Percentiles rank a stretch among this genome's conserved stretches.
These are phyloP conservation scores for Scedosporium apiospermum DNA, from an alignment of 2,329 filamentous ascomycete genomes.

Conservation along the genomic window DNA sequence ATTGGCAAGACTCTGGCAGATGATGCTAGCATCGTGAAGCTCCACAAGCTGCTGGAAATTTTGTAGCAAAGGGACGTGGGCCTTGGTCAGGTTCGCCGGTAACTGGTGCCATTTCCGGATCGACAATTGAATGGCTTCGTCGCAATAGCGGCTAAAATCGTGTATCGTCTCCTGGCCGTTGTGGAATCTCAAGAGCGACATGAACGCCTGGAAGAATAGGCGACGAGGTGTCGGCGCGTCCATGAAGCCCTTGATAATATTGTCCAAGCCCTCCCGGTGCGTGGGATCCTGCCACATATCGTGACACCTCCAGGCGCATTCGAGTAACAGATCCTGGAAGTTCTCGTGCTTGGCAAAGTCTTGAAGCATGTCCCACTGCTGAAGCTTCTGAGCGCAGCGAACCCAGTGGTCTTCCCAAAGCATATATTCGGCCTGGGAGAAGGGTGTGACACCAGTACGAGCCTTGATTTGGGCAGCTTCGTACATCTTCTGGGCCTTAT, in stretches of 20 bases:
- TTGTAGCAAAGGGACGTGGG: conserved; percentile 88
- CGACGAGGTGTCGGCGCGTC: conserved; percentile 90
- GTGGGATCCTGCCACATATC: conserved; percentile 88
- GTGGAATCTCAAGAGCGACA: conserved; percentile 90
- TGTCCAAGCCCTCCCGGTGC: conserved; percentile 81
- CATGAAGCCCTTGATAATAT: conserved; percentile 92
- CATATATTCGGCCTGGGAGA: conserved; percentile 95
- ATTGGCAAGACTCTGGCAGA: conserved; percentile 79
- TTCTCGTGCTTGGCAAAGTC: conserved; percentile 99
- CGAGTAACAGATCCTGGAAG: conserved; percentile 88
- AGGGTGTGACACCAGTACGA: conserved; percentile 88
- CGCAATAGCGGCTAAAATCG: conserved; percentile 84
- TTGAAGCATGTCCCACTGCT: conserved; percentile 96
- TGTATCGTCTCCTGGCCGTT: conserved; percentile 70
- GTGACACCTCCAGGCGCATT: conserved; percentile 90
- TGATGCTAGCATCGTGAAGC: conserved; percentile 92
- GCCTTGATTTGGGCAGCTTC: conserved; percentile 96
- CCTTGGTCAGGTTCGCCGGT: conserved; percentile 86
- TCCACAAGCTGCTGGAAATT: conserved; percentile 98
- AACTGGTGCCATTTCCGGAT: conserved; percentile 99
- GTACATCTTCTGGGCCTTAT: conserved; percentile 95
- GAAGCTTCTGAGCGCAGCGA: conserved; percentile 91
- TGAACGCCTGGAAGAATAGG: conserved; percentile 97
- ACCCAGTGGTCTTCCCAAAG: conserved; percentile 99
- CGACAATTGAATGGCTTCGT: conserved; percentile 93